These are phyloP conservation scores for Vitis hybrid DNA, from an alignment of 177 flowering plant genomes.

Conservation along the genomic window DNA sequence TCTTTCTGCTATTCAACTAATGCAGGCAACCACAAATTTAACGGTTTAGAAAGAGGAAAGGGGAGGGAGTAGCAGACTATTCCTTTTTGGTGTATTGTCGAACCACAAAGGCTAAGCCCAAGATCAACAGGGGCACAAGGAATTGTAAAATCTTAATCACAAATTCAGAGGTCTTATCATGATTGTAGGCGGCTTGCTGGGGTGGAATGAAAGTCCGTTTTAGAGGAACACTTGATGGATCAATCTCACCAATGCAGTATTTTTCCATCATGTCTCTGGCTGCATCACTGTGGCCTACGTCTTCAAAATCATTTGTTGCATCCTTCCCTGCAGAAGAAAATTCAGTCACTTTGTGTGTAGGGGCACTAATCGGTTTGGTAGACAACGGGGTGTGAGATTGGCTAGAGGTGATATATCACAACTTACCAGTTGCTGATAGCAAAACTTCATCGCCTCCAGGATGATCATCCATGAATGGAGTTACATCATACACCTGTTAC, in stretches of 20 bases:
- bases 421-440: conserved; percentile 74
- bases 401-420: neutral
- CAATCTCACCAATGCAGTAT: conserved; percentile 78
- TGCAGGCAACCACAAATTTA: neutral
- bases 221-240: conserved; percentile 56
- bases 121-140: conserved; percentile 76
- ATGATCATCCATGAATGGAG: conserved; percentile 92
- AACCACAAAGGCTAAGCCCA: conserved; percentile 76
- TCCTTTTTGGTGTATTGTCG: conserved; percentile 73
- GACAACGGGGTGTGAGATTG: too few relatives aligned
- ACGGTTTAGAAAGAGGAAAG: neutral
- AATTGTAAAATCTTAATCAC: conserved; percentile 75
- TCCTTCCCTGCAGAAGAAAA: conserved; percentile 66
- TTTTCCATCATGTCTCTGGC: conserved; percentile 80
- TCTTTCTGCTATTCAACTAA: conserved; percentile 2
- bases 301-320: conserved; percentile 90
- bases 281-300: conserved; percentile 83
- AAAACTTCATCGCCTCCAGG: conserved; percentile 95
- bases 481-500: conserved; percentile 84
- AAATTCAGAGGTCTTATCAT: conserved; percentile 55
- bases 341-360: neutral
- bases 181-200: conserved; percentile 43
- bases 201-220: conserved; percentile 50
- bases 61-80: conserved; percentile 20
- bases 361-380: neutral